Conservation (phyloP, 495 filamentous ascomycete genomes). For the Amniculicola lignicola region DNA sequence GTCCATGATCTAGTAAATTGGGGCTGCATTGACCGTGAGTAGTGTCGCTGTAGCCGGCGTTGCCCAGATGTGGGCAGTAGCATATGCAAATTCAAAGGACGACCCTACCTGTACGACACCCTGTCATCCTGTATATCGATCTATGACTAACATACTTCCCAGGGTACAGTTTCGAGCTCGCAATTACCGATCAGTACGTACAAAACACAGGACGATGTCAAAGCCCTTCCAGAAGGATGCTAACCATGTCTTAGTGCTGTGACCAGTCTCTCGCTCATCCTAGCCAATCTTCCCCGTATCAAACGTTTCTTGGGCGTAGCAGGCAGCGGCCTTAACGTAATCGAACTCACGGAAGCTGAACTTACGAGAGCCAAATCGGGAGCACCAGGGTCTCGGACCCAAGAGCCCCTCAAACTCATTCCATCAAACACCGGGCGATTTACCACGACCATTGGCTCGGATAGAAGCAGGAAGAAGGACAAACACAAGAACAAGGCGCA, state of each 20-base stretch:
- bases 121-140: background rate
- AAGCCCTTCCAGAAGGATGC: background rate
- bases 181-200: slow-evolving; percentile 5
- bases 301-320: slow-evolving; percentile 3
- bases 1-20: background rate
- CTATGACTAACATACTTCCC: background rate
- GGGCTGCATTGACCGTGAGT: background rate
- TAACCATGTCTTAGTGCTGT: background rate
- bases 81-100: background rate
- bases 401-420: slow-evolving; percentile 7
- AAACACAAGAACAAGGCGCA: background rate
- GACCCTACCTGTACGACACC: background rate
- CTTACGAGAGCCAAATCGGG: background rate
- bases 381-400: background rate
- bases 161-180: slow-evolving; percentile 1
- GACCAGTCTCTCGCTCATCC: slow-evolving; percentile 11
- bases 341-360: background rate
- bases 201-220: background rate
- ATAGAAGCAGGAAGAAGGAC: background rate
- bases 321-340: background rate
- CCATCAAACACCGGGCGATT: background rate
- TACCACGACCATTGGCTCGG: slow-evolving; percentile 5
- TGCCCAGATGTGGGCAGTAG: slow-evolving; percentile 3
- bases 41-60: background rate
- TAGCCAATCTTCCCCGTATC: slow-evolving; percentile 8